Percentiles rank a stretch among this genome's conserved stretches.
phyloP scores from a whole-genome alignment of 768 basidiomycete species.

The Agrocybe chaxingu region DNA sequence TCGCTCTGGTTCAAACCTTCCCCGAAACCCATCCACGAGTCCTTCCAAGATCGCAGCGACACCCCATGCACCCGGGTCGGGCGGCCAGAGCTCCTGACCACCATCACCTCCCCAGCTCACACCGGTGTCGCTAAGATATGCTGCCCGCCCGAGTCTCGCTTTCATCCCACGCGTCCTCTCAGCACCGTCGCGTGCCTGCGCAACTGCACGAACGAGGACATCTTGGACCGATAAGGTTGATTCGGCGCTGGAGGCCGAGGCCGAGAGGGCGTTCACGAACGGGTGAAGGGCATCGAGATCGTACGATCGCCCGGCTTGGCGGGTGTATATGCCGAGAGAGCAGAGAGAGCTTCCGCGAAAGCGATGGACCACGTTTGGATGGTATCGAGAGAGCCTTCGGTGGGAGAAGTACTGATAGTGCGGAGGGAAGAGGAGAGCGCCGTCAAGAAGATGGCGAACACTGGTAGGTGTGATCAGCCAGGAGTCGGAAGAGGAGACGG shows the following conservation, averaged over 20 bases:
- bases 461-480: conserved; percentile 15
- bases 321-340: conserved; percentile 40
- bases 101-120: conserved; percentile 18
- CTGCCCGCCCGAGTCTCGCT: conserved; percentile 46
- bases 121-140: conserved; percentile 35
- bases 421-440: conserved; percentile 27
- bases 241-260: neutral
- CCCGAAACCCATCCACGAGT: conserved; percentile 21
- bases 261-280: conserved; percentile 35
- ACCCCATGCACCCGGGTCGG: conserved; percentile 60
- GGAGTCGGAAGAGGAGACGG: neutral
- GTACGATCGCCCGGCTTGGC: conserved; percentile 56
- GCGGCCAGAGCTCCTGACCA: conserved; percentile 26
- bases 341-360: conserved; percentile 23
- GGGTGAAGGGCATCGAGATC: conserved; percentile 50
- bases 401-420: no score
- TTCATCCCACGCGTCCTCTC: conserved; percentile 44
- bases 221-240: neutral
- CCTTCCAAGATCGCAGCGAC: conserved; percentile 40
- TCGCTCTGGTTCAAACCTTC: no score
- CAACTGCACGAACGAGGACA: conserved; percentile 27
- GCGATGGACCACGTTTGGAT: neutral
- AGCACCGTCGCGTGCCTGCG: conserved; percentile 39
- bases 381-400: no score
- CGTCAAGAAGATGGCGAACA: conserved; percentile 43